phyloP scores from a whole-genome alignment of 2,329 filamentous ascomycete genomes.

The Aureobasidium subglaciale region DNA sequence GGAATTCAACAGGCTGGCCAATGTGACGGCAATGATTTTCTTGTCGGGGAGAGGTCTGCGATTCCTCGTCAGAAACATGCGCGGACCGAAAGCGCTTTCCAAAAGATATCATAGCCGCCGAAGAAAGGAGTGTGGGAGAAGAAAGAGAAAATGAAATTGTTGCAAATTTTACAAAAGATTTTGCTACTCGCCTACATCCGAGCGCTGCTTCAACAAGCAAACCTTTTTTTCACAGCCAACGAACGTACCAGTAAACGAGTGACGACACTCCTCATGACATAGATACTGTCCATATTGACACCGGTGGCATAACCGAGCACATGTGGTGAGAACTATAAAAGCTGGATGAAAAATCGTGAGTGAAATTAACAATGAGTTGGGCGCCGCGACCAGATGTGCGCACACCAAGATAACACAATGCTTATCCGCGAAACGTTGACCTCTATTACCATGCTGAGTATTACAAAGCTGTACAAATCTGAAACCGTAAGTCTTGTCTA shows the following conservation, averaged over 20 bases:
- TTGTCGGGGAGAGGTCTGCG: too few relatives aligned
- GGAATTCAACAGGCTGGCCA: background rate
- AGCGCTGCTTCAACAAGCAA: background rate
- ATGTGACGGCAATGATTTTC: too few relatives aligned
- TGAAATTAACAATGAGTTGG: background rate
- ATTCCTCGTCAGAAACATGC: too few relatives aligned
- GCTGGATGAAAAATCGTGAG: too few relatives aligned
- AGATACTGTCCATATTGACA: too few relatives aligned
- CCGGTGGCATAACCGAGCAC: too few relatives aligned
- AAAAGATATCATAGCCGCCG: too few relatives aligned
- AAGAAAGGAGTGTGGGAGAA: too few relatives aligned
- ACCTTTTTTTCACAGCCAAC: background rate
- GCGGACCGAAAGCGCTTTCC: too few relatives aligned
- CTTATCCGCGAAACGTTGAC: background rate
- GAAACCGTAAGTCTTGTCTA: background rate
- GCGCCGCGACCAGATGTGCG: background rate
- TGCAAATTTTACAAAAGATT: background rate
- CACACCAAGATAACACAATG: background rate
- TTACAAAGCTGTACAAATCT: conserved; percentile 8
- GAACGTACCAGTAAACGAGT: background rate
- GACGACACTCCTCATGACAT: too few relatives aligned
- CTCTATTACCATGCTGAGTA: conserved; percentile 5
- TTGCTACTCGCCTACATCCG: background rate
- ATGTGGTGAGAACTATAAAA: too few relatives aligned
- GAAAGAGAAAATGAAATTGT: background rate